Conservation (phyloP, 1,139 yeast species). For the Kazachstania sp. region DNA sequence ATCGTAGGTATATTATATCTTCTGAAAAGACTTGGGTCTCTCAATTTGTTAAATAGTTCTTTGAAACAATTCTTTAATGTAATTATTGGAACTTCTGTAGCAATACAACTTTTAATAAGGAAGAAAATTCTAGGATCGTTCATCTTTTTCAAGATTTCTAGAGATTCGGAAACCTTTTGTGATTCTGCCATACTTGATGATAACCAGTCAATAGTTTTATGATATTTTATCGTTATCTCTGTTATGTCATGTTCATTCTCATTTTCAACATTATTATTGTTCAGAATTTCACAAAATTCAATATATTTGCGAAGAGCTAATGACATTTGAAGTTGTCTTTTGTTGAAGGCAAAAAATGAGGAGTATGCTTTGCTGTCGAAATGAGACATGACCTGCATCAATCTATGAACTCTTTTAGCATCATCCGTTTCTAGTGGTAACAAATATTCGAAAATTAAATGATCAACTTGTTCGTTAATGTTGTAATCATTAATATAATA, state of each 20-base stretch:
- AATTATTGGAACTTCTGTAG: constrained; percentile 52
- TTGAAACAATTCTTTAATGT: constrained; percentile 53
- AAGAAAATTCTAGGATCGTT: constrained; percentile 52
- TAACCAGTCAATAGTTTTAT: constrained; percentile 59
- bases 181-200: constrained; percentile 49
- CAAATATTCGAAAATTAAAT: constrained; percentile 49
- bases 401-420: constrained; percentile 43
- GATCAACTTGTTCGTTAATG: constrained; percentile 64
- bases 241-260: constrained; percentile 22
- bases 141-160: constrained; percentile 44
- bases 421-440: constrained; percentile 46
- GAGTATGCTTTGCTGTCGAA: constrained; percentile 52
- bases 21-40: constrained; percentile 43
- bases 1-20: constrained; percentile 34
- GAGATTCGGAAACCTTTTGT: constrained; percentile 39
- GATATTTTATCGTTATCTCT: constrained; percentile 35
- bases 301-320: constrained; percentile 30
- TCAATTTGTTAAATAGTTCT: constrained; percentile 49
- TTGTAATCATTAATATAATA: constrained; percentile 66
- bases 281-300: constrained; percentile 32
- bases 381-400: constrained; percentile 41
- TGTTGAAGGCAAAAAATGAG: constrained; percentile 60
- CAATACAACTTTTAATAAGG: constrained; percentile 46
- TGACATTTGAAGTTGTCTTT: constrained; percentile 56
- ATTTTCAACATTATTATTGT: constrained; percentile 4